Conservation (phyloP, 2,329 filamentous ascomycete genomes). For the Microcyclosporella mali region DNA sequence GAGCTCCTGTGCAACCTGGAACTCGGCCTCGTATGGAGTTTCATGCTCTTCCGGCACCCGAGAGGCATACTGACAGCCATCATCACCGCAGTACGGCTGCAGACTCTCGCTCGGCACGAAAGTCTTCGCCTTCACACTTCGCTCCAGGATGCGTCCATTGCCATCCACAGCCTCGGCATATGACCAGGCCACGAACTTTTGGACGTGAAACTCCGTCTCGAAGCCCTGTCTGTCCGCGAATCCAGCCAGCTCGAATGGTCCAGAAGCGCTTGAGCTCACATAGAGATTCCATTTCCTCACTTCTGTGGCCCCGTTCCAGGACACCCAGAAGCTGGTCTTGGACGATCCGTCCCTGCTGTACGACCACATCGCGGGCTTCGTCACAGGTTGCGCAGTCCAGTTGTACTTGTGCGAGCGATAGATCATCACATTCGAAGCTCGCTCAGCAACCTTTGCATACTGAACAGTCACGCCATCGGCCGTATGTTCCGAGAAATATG, state of each 20-base stretch:
- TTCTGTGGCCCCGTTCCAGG: slow-evolving; percentile 49
- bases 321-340: slow-evolving; percentile 43
- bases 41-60: slow-evolving; percentile 17
- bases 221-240: slow-evolving; percentile 39
- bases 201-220: slow-evolving; percentile 35
- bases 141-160: slow-evolving; percentile 26
- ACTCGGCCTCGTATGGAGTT: slow-evolving; percentile 21
- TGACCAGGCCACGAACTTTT: slow-evolving; percentile 23
- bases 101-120: slow-evolving; percentile 32
- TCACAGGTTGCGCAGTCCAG: slow-evolving; percentile 46
- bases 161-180: slow-evolving; percentile 32
- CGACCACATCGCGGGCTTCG: slow-evolving; percentile 35
- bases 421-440: slow-evolving; percentile 41
- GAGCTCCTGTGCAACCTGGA: slow-evolving; percentile 19
- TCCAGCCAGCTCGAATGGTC: slow-evolving; percentile 35
- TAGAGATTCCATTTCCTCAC: slow-evolving; percentile 48
- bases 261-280: slow-evolving; percentile 31
- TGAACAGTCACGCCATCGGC: slow-evolving; percentile 47
- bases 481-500: slow-evolving; percentile 40
- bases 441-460: slow-evolving; percentile 44
- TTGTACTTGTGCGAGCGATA: slow-evolving; percentile 51
- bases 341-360: slow-evolving; percentile 31
- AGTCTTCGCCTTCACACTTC: slow-evolving; percentile 31
- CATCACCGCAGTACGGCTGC: slow-evolving; percentile 28
- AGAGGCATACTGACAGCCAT: slow-evolving; percentile 26